Base-by-base conservation (phyloP, 768 basidiomycete genomes). In the Rhizopogon salebrosus region DNA sequence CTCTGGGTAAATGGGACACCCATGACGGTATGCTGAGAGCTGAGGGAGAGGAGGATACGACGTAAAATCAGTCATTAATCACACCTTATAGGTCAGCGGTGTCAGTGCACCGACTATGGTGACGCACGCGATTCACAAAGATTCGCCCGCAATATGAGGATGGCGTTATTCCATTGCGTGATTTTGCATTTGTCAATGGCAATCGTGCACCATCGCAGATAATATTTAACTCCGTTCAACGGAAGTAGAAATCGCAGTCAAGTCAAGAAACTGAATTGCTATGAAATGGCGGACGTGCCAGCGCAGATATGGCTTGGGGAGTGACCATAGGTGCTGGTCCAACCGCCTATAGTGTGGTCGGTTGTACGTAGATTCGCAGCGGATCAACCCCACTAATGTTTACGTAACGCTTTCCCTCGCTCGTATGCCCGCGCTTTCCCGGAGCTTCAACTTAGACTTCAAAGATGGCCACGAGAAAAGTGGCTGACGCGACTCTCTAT, bases 401-500 rank as follows among this genome's bases (percentile, higher is more conserved):
- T 38, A 38, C 20, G 22, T 46, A 46, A 46, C 22, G 18, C 14
- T 29, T 18, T 45, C 14, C 18, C 37, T 38, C 45, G 14, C 29
- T 31, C 27, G 42, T 27, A n/a, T 13, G 10, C 13, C 43, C 45
- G 45, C 31, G 13, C 6, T 49, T 35, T 29, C 50, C 51, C 39
- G 43, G n/a, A 38, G 36, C 43, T 46, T 36, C 31, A 46, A 34
- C 43, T 46, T 51, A 24, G n/a, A 31, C 50, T 55, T 60, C 52
- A 57, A 59, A 67, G 67, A 88, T 88, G 85, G 83, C 87, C 53
- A 20, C 79, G 55, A 88, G 82, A 75, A 91, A 84, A 72, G 83
- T 78, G 26, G 90, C 92, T 58, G 92, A 97, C 64, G 85, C 87
- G 35, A 94, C 90, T 3, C 79, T 92, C 41, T 97, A 97, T 71